Evolutionary conservation across 805 yeast species (phyloP).

Genomic region (Kluyveromyces wickerhamii): DNA sequence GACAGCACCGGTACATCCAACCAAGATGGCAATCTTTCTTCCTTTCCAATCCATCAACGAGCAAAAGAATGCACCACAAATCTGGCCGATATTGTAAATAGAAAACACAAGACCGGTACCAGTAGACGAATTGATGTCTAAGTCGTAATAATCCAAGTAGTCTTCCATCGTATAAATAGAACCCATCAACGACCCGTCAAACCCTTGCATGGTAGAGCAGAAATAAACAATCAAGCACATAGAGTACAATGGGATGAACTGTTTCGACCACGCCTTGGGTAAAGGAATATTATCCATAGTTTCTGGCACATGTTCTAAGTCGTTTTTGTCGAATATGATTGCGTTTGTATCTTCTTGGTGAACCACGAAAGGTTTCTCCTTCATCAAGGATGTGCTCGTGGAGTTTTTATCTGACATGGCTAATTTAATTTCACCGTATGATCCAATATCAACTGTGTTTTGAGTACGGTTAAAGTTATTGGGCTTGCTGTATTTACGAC

Average conservation of each 20-base stretch:
- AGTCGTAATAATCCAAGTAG: background rate
- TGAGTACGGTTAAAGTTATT: too few species aligned
- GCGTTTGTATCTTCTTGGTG: too few species aligned
- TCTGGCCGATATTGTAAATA: constrained; percentile 1
- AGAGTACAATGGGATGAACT: background rate
- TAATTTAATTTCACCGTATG: too few species aligned
- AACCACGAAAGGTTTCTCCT: too few species aligned
- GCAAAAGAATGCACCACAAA: constrained; percentile 1
- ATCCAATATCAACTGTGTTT: too few species aligned
- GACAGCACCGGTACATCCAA: constrained; percentile 1
- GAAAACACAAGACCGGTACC: constrained; percentile 3
- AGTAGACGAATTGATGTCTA: constrained; percentile 1
- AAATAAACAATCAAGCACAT: background rate
- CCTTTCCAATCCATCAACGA: constrained; percentile 2
- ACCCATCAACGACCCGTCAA: constrained; percentile 1
- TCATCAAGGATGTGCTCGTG: too few species aligned
- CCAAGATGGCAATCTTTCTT: background rate
- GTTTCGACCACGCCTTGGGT: background rate
- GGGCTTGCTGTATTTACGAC: too few species aligned
- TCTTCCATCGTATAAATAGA: constrained; percentile 2
- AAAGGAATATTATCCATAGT: background rate
- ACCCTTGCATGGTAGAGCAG: constrained; percentile 2
- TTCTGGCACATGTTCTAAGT: too few species aligned
- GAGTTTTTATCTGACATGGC: too few species aligned
- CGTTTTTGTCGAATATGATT: too few species aligned